phyloP scores from a whole-genome alignment of 768 basidiomycete species.

The Pleurotus sapidus region DNA sequence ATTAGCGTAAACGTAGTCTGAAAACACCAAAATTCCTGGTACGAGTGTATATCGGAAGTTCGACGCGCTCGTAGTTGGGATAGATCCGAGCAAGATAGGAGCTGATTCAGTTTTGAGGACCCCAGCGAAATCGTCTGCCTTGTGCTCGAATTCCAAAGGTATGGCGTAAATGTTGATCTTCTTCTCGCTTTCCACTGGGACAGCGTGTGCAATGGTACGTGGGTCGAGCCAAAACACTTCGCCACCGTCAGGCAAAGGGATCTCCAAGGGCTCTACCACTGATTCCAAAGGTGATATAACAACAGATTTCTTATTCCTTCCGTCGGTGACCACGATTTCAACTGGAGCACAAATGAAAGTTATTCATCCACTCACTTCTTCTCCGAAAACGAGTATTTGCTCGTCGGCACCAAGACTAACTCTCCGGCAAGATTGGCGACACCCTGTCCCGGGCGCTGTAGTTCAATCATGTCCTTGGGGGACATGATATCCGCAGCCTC shows the following conservation, averaged over 20 bases:
- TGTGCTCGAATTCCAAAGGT: constrained; percentile 43
- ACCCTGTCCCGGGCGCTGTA: constrained; percentile 65
- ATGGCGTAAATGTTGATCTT: constrained; percentile 59
- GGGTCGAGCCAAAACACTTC: constrained; percentile 78
- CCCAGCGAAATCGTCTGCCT: constrained; percentile 18
- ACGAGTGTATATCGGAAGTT: constrained; percentile 67
- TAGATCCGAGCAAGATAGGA: constrained; percentile 53
- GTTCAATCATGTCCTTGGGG: constrained; percentile 66
- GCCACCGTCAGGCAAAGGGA: constrained; percentile 65
- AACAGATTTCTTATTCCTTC: constrained; percentile 70
- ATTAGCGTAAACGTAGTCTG: constrained; percentile 77
- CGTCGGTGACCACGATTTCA: too few species aligned
- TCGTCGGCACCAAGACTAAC: constrained; percentile 62
- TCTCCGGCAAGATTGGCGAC: constrained; percentile 68
- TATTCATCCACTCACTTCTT: constrained; percentile 53
- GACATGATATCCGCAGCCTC: constrained; percentile 59
- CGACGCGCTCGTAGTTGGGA: constrained; percentile 63
- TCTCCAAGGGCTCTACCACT: constrained; percentile 41
- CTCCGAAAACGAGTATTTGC: constrained; percentile 68
- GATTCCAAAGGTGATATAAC: constrained; percentile 59
- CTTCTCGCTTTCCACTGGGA: constrained; percentile 48
- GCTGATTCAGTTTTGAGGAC: constrained; percentile 32
- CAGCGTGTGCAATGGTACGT: constrained; percentile 68
- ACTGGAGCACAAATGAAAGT: too few species aligned
- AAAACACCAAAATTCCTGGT: constrained; percentile 75